Conservation (phyloP, 768 basidiomycete species). For the Lactarius evosmus region DNA sequence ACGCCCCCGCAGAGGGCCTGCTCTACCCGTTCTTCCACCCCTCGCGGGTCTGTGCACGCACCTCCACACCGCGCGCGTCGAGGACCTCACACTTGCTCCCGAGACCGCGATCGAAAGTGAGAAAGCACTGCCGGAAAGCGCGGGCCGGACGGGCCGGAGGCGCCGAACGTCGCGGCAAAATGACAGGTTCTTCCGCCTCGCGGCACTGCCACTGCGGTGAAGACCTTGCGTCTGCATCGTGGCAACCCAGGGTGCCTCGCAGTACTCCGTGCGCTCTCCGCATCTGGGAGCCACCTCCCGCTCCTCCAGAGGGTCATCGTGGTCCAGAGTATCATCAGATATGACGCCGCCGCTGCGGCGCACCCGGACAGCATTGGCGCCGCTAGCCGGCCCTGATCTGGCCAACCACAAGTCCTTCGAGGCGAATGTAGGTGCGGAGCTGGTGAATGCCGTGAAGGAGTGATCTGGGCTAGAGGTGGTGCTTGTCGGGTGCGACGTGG, state of each 20-base stretch:
- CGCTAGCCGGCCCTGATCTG: background rate
- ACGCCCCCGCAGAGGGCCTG: background rate
- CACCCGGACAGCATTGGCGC: background rate
- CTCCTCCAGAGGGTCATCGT: slow-evolving; percentile 11
- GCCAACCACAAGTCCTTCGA: background rate
- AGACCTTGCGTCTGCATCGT: background rate
- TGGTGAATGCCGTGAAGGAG: background rate
- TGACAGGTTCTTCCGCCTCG: background rate
- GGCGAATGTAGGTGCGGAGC: slow-evolving; percentile 1
- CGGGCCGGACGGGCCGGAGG: background rate
- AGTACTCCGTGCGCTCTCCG: background rate
- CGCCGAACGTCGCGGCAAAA: background rate
- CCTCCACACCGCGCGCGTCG: background rate
- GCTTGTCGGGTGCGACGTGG: slow-evolving; percentile 10
- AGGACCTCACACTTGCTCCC: background rate
- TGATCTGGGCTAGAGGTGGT: slow-evolving; percentile 15
- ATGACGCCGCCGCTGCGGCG: too few species aligned
- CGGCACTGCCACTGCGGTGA: background rate
- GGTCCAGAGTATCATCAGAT: background rate
- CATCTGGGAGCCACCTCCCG: background rate
- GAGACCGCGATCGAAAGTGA: background rate
- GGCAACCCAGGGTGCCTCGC: background rate
- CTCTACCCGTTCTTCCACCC: slow-evolving; percentile 14
- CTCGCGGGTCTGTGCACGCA: slow-evolving; percentile 1
- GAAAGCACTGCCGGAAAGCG: too few species aligned